Evolutionary conservation across 208 protist genomes (phyloP).

Genomic region (Trypanosoma caninum): DNA sequence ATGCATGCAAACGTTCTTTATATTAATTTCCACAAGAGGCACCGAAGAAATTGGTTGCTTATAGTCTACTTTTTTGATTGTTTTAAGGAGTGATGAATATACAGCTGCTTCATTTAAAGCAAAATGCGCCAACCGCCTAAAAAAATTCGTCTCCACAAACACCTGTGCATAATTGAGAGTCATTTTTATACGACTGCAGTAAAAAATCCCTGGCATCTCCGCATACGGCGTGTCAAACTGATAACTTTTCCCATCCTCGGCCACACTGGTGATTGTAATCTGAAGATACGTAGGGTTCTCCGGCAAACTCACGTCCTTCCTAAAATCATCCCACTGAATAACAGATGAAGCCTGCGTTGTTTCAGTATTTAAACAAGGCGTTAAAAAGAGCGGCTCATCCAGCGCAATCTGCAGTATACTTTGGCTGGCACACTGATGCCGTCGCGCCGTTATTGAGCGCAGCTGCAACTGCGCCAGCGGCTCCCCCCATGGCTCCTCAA

Average conservation of each 20-base stretch:
- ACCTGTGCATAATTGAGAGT: not conserved
- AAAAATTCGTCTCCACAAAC: not conserved
- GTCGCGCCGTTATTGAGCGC: not conserved
- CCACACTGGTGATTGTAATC: not conserved
- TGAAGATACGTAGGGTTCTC: conserved; percentile 6
- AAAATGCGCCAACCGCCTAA: conserved; percentile 2
- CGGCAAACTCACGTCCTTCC: not conserved
- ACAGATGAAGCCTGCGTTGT: not conserved
- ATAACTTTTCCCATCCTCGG: not conserved
- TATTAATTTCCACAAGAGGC: not conserved
- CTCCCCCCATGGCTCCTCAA: conserved; percentile 28
- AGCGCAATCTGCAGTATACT: not conserved
- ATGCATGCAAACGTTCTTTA: conserved; percentile 5
- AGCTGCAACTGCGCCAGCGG: conserved; percentile 8
- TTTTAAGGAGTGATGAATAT: not conserved
- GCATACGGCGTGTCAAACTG: conserved; percentile 16
- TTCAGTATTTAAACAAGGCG: not conserved
- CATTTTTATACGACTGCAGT: conserved; percentile 2
- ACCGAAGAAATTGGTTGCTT: conserved; percentile 6
- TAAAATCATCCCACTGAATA: conserved; percentile 11
- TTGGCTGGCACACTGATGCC: not conserved
- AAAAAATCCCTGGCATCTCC: not conserved
- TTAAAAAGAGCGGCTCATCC: conserved; percentile 8
- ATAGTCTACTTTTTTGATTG: not conserved
- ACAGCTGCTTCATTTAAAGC: not conserved